Percentiles rank a stretch among this genome's conserved stretches.
Conservation (phyloP, 495 filamentous ascomycete genomes). For the Alectoria sarmentosa region DNA sequence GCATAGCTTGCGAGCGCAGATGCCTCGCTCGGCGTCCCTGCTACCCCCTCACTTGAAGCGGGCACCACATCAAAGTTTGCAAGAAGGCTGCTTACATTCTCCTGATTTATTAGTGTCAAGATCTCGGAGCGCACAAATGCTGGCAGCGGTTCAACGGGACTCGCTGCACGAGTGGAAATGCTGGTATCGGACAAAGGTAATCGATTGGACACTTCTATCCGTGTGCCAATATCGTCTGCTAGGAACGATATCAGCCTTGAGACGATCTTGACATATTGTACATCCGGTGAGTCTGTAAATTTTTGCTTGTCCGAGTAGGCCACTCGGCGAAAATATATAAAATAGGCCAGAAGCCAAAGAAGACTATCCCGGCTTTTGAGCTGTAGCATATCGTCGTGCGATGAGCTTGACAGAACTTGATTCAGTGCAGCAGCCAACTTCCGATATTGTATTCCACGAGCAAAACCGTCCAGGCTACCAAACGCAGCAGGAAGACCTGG, state of each 20-base stretch:
- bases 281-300: conserved; percentile 38
- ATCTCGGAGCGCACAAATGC: conserved; percentile 55
- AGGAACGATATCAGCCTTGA: conserved; percentile 57
- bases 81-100: conserved; percentile 54
- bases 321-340: conserved; percentile 64
- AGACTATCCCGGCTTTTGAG: conserved; percentile 20
- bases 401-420: conserved; percentile 29
- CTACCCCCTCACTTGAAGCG: conserved; percentile 12
- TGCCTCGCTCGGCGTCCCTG: conserved; percentile 48
- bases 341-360: conserved; percentile 74
- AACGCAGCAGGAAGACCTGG: conserved; percentile 38
- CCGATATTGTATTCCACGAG: conserved; percentile 46
- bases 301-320: conserved; percentile 35
- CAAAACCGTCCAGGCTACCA: conserved; percentile 41
- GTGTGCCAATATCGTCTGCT: conserved; percentile 48
- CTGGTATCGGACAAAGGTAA: conserved; percentile 29
- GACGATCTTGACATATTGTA: conserved; percentile 58
- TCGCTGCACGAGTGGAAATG: conserved; percentile 25
- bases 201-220: conserved; percentile 46
- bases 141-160: conserved; percentile 37
- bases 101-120: conserved; percentile 56
- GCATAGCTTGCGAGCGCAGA: conserved; percentile 79
- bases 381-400: conserved; percentile 25
- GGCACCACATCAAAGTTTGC: conserved; percentile 37
- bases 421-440: conserved; percentile 44